Evolutionary conservation across 73 alveolate genomes (phyloP), one percentile per base, ranked within the genome.

Genomic region (Paramecium tetraurelia): DNA sequence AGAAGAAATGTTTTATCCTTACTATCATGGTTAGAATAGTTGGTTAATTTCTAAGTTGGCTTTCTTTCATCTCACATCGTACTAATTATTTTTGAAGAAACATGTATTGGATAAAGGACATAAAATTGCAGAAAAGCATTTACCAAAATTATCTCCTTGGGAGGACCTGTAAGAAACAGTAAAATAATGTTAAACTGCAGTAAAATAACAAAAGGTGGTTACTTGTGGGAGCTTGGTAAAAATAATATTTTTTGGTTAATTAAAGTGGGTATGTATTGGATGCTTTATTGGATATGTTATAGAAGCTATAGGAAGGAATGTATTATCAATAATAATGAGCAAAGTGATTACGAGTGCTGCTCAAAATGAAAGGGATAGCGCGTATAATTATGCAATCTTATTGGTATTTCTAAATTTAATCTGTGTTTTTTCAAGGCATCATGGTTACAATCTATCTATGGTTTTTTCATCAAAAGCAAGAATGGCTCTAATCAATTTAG

Each of bases 221-320:
- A 68, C 33, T 72, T 72, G 86, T 35, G 57, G 59, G 5, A 63
- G 24, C 21, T 48, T 80, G 16, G 75, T 80, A 4, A 80, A 20
- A 20, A n/a, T 44, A n/a, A 40, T 44, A 27, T 80, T 80, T 35
- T 80, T 80, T 44, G 90, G 90, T 16, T 59, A 80, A 80, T 48
- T 41, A 46, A 22, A 48, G 11, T 63, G 33, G 29, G 46, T 46
- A 20, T 12, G 57, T 48, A 5, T 80, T 16, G 20, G 21, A 35
- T 41, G 76, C 4, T 44, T 22, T 10, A 10, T 80, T 21, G 21
- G 77, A 43, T 80, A 31, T 27, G 9, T 35, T 24, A 44, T 41
- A 29, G 90, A 43, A 35, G 36, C 58, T 9, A 41, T 48, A 7
- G 27, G 36, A 41, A 80, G 57, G 27, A 80, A 46, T 24, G 48